Evolutionary conservation across 306 rosid species (phyloP).

Genomic region (Trifolium fragiferum): DNA sequence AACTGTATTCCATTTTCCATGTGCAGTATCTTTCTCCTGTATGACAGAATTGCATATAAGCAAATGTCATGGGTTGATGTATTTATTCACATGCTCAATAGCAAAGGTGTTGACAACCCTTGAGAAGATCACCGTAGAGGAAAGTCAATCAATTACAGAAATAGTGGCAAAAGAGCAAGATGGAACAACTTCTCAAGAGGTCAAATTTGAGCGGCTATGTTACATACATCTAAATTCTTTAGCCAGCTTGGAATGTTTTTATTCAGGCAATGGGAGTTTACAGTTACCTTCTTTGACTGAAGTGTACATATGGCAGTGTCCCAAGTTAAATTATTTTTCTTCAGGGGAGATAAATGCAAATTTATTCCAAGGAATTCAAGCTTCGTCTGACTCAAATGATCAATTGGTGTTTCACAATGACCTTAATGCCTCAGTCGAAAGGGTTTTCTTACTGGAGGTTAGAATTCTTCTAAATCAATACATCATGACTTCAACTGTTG

Average conservation of each 20-base stretch:
- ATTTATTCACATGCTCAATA: conserved; percentile 22
- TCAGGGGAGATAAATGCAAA: not conserved
- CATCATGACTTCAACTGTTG: no score
- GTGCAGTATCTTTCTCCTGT: not conserved
- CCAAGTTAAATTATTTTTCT: conserved; percentile 27
- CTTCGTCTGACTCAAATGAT: not conserved
- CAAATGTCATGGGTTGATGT: not conserved
- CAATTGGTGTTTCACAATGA: not conserved
- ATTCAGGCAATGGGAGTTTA: conserved; percentile 9
- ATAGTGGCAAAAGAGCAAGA: conserved; percentile 2
- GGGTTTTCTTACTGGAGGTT: no score
- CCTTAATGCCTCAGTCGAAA: no score
- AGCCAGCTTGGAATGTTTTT: conserved; percentile 14
- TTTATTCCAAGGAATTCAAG: conserved; percentile 16
- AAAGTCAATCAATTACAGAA: not conserved
- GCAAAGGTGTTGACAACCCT: not conserved
- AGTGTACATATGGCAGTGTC: conserved; percentile 21
- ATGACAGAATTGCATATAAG: not conserved
- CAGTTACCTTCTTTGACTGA: conserved; percentile 15
- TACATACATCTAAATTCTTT: not conserved
- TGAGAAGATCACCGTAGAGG: fast-evolving
- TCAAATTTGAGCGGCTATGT: not conserved
- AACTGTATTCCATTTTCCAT: not conserved
- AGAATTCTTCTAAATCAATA: no score
- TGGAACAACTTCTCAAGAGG: not conserved